Conservation (phyloP, 805 yeast genomes). For the Ogataea chonburiensis region DNA sequence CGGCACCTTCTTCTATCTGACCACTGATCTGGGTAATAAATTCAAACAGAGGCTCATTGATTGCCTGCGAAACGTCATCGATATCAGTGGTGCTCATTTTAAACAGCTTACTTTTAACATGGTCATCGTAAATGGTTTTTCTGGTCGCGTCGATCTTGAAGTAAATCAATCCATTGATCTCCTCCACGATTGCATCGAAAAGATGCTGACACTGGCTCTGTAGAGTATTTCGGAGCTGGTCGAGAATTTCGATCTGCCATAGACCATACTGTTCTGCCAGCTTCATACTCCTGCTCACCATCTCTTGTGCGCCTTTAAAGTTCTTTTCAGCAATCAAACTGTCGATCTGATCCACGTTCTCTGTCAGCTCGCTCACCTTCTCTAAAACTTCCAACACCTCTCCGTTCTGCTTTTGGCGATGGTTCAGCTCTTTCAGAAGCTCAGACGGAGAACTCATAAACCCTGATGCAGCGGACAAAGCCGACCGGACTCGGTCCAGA, state of each 20-base stretch:
- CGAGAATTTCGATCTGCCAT: slow-evolving; percentile 58
- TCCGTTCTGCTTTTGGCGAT: slow-evolving; percentile 57
- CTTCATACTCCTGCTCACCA: slow-evolving; percentile 38
- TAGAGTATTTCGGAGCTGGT: slow-evolving; percentile 48
- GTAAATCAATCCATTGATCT: slow-evolving; percentile 56
- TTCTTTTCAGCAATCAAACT: slow-evolving; percentile 64
- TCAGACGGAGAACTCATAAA: slow-evolving; percentile 48
- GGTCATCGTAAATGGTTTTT: slow-evolving; percentile 32
- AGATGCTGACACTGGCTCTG: slow-evolving; percentile 58
- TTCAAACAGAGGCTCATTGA: slow-evolving; percentile 35
- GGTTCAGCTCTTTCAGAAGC: slow-evolving; percentile 61
- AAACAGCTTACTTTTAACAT: slow-evolving; percentile 15
- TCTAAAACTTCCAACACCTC: slow-evolving; percentile 71
- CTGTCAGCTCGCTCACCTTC: slow-evolving; percentile 58
- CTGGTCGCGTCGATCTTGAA: slow-evolving; percentile 23
- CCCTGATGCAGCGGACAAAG: slow-evolving; percentile 21
- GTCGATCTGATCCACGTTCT: slow-evolving; percentile 64
- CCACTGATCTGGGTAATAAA: slow-evolving; percentile 35
- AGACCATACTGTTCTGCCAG: slow-evolving; percentile 51
- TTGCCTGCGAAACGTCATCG: slow-evolving; percentile 27
- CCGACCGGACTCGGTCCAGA: slow-evolving; percentile 22
- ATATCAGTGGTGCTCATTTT: slow-evolving; percentile 26
- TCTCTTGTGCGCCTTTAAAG: slow-evolving; percentile 48
- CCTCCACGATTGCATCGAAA: slow-evolving; percentile 74
- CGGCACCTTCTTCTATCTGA: slow-evolving; percentile 21